These are phyloP conservation scores for Clavulina sp. DNA, from an alignment of 768 basidiomycete genomes.

Conservation along the genomic window DNA sequence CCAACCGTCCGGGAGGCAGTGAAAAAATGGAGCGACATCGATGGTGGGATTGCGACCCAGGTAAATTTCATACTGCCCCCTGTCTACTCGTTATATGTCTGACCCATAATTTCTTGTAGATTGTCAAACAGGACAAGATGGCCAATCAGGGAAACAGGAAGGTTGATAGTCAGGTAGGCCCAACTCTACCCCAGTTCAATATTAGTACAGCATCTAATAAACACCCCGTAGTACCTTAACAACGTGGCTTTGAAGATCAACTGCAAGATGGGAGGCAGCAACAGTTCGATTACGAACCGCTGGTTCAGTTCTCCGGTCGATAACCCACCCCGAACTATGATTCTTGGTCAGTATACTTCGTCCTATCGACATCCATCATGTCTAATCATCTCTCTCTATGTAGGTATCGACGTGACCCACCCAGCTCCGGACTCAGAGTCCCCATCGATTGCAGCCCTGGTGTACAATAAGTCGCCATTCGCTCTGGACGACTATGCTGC, in stretches of 20 bases:
- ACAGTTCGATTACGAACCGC: slow-evolving; percentile 41
- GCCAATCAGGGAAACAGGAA: background rate
- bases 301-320: no score
- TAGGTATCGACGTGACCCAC: background rate
- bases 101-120: background rate
- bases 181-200: background rate
- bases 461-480: no score
- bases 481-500: slow-evolving; percentile 50
- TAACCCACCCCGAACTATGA: slow-evolving; percentile 54
- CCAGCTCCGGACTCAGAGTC: background rate
- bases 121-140: background rate
- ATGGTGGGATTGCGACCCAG: background rate
- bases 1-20: background rate
- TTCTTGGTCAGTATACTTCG: slow-evolving; percentile 76
- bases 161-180: background rate
- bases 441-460: background rate
- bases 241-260: slow-evolving; percentile 64
- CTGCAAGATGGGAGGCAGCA: slow-evolving; percentile 64
- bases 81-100: background rate
- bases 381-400: slow-evolving; percentile 20
- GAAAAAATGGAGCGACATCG: background rate
- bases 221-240: slow-evolving; percentile 44
- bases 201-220: background rate
- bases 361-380: slow-evolving; percentile 56
- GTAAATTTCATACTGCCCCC: background rate